Evolutionary conservation across 805 yeast genomes (phyloP), one percentile per base, ranked within the genome.

Genomic region (Wickerhamiella australiensis): DNA sequence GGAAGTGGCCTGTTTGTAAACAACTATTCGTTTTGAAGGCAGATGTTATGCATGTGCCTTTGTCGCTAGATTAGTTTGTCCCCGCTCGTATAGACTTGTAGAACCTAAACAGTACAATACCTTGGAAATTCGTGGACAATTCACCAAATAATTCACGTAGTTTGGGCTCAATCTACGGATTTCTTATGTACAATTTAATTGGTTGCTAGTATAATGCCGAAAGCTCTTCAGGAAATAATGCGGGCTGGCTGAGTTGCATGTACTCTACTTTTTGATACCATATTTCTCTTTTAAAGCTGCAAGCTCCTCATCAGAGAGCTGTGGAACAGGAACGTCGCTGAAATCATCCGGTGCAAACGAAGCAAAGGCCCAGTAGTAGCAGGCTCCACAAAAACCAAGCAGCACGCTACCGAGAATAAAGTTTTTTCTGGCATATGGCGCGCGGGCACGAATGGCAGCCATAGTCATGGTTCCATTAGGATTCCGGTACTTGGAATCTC

Each of bases 241-340:
- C n/a, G 33, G 33, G 33, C 27, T 9, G 6, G 9, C 27, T 9
- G 9, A 25, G n/a, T n/a, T n/a, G 13, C 33, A 12, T 11, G 13
- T 29, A 5, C 13, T 23, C 41, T 51, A 53, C 47, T 48, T 50
- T 41, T 58, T 73, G n/a, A 53, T 53, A 62, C 79, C 83, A 61
- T 82, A 84, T 63, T 85, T 94, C 61, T 74, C 71, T 65, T 76
- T 79, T 68, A 88, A 74, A 64, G 77, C 72, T 46, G 75, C 76
- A 61, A 90, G 71, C 62, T 86, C 92, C 49, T 74, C 79, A 53
- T 83, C 92, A 36, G 81, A 74, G 52, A 90, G 73, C 17, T 97
- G 96, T 44, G 98, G 98, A 56, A 90, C 79, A 37, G 96, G 96
- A 57, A 90, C 85, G 63, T 88, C 96, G 42, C 74, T 78, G 63